A percentile compares a stretch with the other conserved stretches of the same genome.
These are phyloP conservation scores for Hypomyces perniciosus DNA, from an alignment of 2,329 filamentous ascomycete species.

Conservation along the genomic window DNA sequence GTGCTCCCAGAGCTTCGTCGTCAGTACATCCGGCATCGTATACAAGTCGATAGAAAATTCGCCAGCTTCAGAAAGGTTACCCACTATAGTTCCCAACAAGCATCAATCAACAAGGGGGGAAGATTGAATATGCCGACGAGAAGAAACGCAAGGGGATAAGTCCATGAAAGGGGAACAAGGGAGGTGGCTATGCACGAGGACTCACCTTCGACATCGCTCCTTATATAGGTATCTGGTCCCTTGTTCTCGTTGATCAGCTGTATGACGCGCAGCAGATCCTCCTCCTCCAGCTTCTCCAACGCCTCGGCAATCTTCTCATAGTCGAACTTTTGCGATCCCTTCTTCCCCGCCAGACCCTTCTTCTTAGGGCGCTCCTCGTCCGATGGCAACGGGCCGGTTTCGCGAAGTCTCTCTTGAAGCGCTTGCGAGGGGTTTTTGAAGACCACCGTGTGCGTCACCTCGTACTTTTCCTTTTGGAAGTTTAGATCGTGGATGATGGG, in stretches of 20 bases:
- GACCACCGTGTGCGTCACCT: constrained; percentile 70
- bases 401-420: constrained; percentile 71
- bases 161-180: neutral
- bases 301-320: constrained; percentile 97
- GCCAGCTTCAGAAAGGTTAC: constrained; percentile 55
- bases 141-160: constrained; percentile 9
- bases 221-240: constrained; percentile 86
- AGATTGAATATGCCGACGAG: neutral
- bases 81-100: constrained; percentile 26
- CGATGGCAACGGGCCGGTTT: constrained; percentile 79
- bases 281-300: constrained; percentile 81
- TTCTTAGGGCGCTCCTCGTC: constrained; percentile 60
- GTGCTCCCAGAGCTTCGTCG: constrained; percentile 96
- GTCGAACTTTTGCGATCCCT: constrained; percentile 69
- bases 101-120: constrained; percentile 25
- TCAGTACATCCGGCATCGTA: constrained; percentile 83
- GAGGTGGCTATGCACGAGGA: constrained; percentile 19
- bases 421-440: constrained; percentile 92
- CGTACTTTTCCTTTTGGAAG: constrained; percentile 76
- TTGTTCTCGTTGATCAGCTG: constrained; percentile 99
- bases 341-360: constrained; percentile 62
- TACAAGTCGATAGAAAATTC: constrained; percentile 98
- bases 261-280: constrained; percentile 89
- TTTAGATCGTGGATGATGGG: constrained; percentile 81
- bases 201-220: constrained; percentile 93